Conservation (phyloP, 805 yeast species). For the Saturnispora quitensis region DNA sequence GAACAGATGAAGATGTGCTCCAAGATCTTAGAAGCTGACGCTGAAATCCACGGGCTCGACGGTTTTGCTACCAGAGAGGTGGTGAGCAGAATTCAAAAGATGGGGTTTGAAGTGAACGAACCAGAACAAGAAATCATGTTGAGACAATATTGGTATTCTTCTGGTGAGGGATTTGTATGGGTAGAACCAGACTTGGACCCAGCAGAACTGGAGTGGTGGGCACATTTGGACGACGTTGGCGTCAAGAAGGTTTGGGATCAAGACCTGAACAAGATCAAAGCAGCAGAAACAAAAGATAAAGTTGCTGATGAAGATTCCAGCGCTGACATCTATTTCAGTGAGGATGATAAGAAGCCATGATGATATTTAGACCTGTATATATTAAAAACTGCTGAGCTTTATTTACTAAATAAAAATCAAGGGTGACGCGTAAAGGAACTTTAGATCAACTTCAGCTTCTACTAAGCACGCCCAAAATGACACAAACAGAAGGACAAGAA, state of each 20-base stretch:
- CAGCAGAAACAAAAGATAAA: conserved; percentile 10
- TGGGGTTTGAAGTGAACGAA: conserved; percentile 35
- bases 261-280: conserved; percentile 16
- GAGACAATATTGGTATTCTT: conserved; percentile 80
- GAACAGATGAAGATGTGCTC: conserved; percentile 63
- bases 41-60: conserved; percentile 37
- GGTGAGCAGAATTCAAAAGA: conserved; percentile 26
- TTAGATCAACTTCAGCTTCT: neutral
- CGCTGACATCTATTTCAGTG: conserved; percentile 14
- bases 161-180: conserved; percentile 85
- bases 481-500: conserved; percentile 1
- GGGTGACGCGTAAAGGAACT: conserved; percentile 3
- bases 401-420: neutral
- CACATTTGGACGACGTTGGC: conserved; percentile 24
- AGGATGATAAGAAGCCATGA: conserved; percentile 1
- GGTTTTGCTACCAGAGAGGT: conserved; percentile 30
- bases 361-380: neutral
- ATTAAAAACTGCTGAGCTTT: conserved; percentile 1
- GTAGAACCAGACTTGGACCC: conserved; percentile 88
- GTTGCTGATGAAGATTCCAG: conserved; percentile 13
- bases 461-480: neutral
- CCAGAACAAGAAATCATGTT: conserved; percentile 58
- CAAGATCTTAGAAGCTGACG: conserved; percentile 57
- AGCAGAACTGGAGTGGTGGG: conserved; percentile 44
- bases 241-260: conserved; percentile 26